Percentiles rank a stretch among this genome's conserved stretches.
Conservation (phyloP, 805 yeast species). For the Blastobotrys mokoenaii region DNA sequence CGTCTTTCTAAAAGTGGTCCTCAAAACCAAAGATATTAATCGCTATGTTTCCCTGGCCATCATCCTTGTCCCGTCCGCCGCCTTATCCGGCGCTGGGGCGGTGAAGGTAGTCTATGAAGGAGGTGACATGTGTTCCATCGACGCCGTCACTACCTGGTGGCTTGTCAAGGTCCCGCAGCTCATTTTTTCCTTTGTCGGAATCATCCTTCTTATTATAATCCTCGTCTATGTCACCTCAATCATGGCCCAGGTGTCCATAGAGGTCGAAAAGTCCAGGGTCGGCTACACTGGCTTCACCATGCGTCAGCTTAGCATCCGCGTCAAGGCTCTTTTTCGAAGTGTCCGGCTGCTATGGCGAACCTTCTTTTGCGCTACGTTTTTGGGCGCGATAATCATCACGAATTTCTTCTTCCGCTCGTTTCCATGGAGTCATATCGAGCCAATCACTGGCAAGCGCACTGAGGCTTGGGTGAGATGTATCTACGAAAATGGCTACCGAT, state of each 20-base stretch:
- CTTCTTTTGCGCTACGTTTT: neutral
- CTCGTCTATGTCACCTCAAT: neutral
- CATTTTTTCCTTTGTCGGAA: neutral
- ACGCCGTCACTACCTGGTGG: neutral
- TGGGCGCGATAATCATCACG: neutral
- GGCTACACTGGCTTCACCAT: neutral
- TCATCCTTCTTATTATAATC: neutral
- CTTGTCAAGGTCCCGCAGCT: neutral
- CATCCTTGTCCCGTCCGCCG: neutral
- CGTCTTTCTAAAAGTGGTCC: neutral
- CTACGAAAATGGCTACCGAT: neutral
- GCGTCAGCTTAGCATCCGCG: neutral
- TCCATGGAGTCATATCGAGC: too few relatives aligned
- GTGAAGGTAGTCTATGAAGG: neutral
- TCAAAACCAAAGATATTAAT: neutral
- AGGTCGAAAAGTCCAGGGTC: neutral
- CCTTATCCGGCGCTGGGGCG: conserved; percentile 3
- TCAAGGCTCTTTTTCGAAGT: neutral
- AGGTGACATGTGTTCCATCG: neutral
- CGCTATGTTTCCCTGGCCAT: neutral
- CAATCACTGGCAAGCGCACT: neutral
- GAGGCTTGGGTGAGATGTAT: neutral
- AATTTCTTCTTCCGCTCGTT: neutral
- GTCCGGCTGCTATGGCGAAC: neutral
- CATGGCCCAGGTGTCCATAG: neutral